These are phyloP conservation scores for Aspergillus aculeatinus DNA, from an alignment of 2,329 filamentous ascomycete species.

Conservation along the genomic window DNA sequence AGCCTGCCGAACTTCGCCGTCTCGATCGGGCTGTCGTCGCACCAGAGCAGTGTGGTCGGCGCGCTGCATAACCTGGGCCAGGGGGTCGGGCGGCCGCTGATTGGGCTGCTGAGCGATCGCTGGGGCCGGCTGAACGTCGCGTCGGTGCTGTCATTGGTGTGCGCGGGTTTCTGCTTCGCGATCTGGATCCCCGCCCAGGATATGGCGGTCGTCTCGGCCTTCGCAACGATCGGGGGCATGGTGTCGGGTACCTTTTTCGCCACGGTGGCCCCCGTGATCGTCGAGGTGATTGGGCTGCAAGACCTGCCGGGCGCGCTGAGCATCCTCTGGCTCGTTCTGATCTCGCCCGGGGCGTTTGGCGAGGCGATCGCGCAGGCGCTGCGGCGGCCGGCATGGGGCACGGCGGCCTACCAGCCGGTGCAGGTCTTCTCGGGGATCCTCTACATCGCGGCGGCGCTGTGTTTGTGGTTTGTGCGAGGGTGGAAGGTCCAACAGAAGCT, in stretches of 20 bases:
- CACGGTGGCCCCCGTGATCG: constrained; percentile 54
- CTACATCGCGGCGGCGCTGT: constrained; percentile 6
- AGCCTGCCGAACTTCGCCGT: constrained; percentile 60
- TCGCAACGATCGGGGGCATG: constrained; percentile 45
- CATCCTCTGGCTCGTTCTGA: constrained; percentile 56
- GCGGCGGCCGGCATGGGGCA: constrained; percentile 29
- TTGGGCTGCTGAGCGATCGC: constrained; percentile 59
- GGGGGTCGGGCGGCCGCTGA: constrained; percentile 52
- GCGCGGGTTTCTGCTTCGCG: constrained; percentile 24
- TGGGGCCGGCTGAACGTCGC: constrained; percentile 62
- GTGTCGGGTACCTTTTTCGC: constrained; percentile 52
- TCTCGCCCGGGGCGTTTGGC: constrained; percentile 40
- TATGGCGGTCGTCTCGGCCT: constrained; percentile 46
- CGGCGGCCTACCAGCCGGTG: neutral
- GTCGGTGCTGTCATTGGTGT: neutral
- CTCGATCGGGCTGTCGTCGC: constrained; percentile 54
- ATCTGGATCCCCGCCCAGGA: constrained; percentile 49
- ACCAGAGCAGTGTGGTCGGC: constrained; percentile 56
- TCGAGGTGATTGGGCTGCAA: constrained; percentile 56
- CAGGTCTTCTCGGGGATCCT: constrained; percentile 10
- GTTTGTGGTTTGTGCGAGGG: constrained; percentile 5
- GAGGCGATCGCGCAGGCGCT: constrained; percentile 58
- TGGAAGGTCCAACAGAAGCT: constrained; percentile 2
- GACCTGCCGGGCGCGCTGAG: constrained; percentile 53
- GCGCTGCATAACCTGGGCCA: constrained; percentile 62